Evolutionary conservation across 805 yeast genomes (phyloP).

Genomic region (Wickerhamomyces mucosus): DNA sequence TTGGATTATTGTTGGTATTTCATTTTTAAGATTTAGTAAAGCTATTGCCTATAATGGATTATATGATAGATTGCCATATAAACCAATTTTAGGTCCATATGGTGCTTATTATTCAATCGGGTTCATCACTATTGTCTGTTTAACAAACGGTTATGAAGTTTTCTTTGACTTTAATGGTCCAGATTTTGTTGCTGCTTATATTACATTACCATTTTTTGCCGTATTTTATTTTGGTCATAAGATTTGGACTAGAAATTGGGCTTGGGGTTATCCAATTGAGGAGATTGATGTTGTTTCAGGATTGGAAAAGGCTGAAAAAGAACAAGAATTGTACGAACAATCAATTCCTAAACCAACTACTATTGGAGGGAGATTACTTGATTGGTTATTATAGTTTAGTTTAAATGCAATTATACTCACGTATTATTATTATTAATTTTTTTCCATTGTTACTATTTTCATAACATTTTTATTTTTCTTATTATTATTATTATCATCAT

Average conservation of each 20-base stretch:
- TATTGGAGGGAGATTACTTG: conserved; percentile 11
- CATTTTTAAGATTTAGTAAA: conserved; percentile 60
- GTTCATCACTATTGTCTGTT: conserved; percentile 39
- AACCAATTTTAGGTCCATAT: conserved; percentile 45
- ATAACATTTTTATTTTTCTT: too few relatives aligned
- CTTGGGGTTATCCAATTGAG: conserved; percentile 40
- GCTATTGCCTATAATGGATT: conserved; percentile 47
- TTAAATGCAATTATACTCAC: too few relatives aligned
- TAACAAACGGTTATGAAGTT: conserved; percentile 69
- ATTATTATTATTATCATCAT: too few relatives aligned
- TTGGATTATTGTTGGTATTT: conserved; percentile 61
- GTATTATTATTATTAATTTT: too few relatives aligned
- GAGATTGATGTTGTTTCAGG: conserved; percentile 56
- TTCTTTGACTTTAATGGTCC: conserved; percentile 34
- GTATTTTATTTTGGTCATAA: conserved; percentile 52
- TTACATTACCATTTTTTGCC: conserved; percentile 50
- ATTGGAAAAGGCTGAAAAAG: conserved; percentile 46
- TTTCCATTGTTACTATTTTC: too few relatives aligned
- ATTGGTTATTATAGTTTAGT: conserved; percentile 13
- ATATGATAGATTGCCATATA: conserved; percentile 48
- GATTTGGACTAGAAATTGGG: conserved; percentile 33
- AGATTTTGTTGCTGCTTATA: conserved; percentile 64
- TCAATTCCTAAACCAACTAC: conserved; percentile 5
- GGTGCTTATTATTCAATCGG: conserved; percentile 46
- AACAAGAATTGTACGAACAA: conserved; percentile 10